Conservation (phyloP, 805 yeast species). For the Candida suzukii region DNA sequence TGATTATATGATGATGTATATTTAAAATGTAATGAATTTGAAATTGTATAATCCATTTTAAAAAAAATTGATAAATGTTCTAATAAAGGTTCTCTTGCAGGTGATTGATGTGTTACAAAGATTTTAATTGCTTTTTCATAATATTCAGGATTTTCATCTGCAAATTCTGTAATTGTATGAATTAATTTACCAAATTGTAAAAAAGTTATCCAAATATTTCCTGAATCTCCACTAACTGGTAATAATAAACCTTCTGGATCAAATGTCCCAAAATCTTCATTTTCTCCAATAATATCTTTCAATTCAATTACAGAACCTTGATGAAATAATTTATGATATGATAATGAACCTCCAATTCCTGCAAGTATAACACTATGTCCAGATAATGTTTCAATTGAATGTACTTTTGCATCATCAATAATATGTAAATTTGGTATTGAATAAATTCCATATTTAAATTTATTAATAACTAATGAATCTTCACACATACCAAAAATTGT, state of each 20-base stretch:
- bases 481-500: conserved; percentile 74
- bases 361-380: conserved; percentile 47
- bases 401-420: conserved; percentile 51
- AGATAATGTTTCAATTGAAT: conserved; percentile 31
- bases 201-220: conserved; percentile 69
- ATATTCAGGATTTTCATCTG: conserved; percentile 23
- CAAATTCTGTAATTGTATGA: conserved; percentile 34
- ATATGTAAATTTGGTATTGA: conserved; percentile 49
- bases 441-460: conserved; percentile 49
- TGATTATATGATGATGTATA: conserved; percentile 68
- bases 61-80: conserved; percentile 61
- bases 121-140: conserved; percentile 43
- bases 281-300: conserved; percentile 22
- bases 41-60: conserved; percentile 64
- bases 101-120: conserved; percentile 63
- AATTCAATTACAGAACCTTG: conserved; percentile 42
- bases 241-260: conserved; percentile 23
- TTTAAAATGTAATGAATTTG: conserved; percentile 67
- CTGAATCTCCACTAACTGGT: conserved; percentile 56
- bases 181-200: conserved; percentile 64
- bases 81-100: conserved; percentile 60
- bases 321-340: conserved; percentile 61
- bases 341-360: conserved; percentile 69
- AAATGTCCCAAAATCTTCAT: conserved; percentile 11
- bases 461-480: conserved; percentile 60